Evolutionary conservation across 139 green algal genomes (phyloP).

Genomic region (Closterium sp.): DNA sequence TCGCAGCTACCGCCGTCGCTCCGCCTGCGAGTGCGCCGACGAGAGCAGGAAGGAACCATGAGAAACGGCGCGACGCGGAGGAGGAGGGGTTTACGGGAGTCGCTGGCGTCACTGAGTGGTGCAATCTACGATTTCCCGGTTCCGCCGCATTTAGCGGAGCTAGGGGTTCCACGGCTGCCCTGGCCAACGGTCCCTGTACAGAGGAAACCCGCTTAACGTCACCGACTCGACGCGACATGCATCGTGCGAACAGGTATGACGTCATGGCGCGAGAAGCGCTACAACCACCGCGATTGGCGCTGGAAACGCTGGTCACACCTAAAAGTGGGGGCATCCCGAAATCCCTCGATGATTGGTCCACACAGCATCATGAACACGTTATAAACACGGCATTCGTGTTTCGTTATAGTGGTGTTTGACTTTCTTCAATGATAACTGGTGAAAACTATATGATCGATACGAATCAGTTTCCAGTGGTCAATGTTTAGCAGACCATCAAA

Average conservation of each 20-base stretch:
- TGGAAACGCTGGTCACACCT: neutral
- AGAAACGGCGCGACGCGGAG: neutral
- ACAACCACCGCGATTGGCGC: neutral
- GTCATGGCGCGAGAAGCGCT: neutral
- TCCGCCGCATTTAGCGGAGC: neutral
- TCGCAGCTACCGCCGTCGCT: neutral
- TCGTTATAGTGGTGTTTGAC: too few relatives aligned
- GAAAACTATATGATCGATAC: too few relatives aligned
- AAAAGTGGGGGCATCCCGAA: neutral
- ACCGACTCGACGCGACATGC: neutral
- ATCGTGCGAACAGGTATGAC: neutral
- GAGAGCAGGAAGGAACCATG: neutral
- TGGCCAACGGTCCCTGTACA: neutral
- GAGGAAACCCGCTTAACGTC: neutral
- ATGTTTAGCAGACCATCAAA: too few relatives aligned
- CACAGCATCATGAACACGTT: too few relatives aligned
- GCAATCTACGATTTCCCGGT: neutral
- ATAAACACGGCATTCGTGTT: too few relatives aligned
- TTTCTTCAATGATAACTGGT: too few relatives aligned
- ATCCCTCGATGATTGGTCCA: too few relatives aligned
- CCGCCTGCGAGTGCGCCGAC: neutral
- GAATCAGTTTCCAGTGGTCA: too few relatives aligned
- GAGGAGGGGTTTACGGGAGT: neutral
- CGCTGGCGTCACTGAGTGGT: neutral
- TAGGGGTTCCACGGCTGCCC: neutral